A percentile compares a stretch with the other conserved stretches of the same genome.
These are phyloP conservation scores for Fusarium begoniae DNA, from an alignment of 2,329 filamentous ascomycete species.

Conservation along the genomic window DNA sequence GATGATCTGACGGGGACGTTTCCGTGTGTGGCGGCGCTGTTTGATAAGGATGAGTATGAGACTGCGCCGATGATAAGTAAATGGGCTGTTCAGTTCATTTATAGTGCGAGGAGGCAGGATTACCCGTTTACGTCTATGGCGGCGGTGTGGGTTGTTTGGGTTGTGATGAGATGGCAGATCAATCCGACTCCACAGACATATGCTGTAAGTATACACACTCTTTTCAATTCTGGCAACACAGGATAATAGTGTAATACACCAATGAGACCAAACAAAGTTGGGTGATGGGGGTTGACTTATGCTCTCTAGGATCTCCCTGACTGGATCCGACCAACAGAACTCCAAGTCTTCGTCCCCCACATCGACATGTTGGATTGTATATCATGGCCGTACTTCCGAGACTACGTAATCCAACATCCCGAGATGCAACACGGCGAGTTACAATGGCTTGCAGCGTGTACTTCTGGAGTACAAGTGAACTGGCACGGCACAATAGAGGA, in stretches of 20 bases:
- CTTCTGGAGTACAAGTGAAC: background rate
- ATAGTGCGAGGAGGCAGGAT: slow-evolving; percentile 2
- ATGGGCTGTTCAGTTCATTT: slow-evolving; percentile 30
- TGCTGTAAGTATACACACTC: background rate
- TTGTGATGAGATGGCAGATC: slow-evolving; percentile 16
- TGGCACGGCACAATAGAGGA: slow-evolving; percentile 10
- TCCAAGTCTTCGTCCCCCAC: slow-evolving; percentile 13
- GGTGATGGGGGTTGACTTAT: background rate
- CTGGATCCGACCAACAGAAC: slow-evolving; percentile 12
- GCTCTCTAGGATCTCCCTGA: slow-evolving; percentile 1
- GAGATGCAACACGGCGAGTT: slow-evolving; percentile 20
- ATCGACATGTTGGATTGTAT: slow-evolving; percentile 23
- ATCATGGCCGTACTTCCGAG: slow-evolving; percentile 7
- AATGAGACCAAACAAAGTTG: background rate
- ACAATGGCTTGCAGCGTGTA: slow-evolving; percentile 7
- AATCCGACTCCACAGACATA: slow-evolving; percentile 14
- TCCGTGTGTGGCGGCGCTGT: slow-evolving; percentile 12
- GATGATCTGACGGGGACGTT: slow-evolving; percentile 14
- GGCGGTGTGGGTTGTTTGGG: slow-evolving; percentile 13
- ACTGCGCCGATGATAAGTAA: slow-evolving; percentile 16
- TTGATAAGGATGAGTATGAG: slow-evolving; percentile 21
- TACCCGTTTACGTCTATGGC: slow-evolving; percentile 19
- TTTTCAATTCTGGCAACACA: no score
- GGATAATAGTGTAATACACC: background rate
- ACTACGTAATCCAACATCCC: slow-evolving; percentile 3